Percentiles rank a stretch among this genome's conserved stretches.
These are phyloP conservation scores for Penicillium sp. DNA, from an alignment of 2,329 filamentous ascomycete genomes.

Conservation along the genomic window DNA sequence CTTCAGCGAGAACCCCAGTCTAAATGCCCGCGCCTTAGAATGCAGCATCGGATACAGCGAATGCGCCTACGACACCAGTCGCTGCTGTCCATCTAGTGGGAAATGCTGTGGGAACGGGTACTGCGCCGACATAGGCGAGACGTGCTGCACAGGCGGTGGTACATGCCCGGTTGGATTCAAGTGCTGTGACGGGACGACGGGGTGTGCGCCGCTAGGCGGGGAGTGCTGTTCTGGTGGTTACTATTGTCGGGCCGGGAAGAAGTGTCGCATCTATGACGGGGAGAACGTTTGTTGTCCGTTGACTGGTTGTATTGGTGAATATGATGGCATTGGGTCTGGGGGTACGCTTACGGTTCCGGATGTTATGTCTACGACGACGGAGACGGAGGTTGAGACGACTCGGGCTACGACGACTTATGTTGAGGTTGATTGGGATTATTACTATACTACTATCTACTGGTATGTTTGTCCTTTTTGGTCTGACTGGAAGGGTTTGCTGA, in stretches of 20 bases:
- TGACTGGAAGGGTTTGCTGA: not conserved
- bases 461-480: not conserved
- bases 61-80: conserved; percentile 13
- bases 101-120: conserved; percentile 20
- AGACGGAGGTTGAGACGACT: conserved; percentile 7
- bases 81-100: conserved; percentile 13
- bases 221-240: conserved; percentile 19
- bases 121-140: conserved; percentile 14
- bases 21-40: conserved; percentile 1
- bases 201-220: conserved; percentile 18
- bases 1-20: conserved; percentile 16
- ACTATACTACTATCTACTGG: conserved; percentile 23
- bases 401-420: conserved; percentile 1
- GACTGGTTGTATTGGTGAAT: conserved; percentile 15
- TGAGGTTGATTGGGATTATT: conserved; percentile 12
- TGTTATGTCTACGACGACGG: conserved; percentile 1
- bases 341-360: not conserved
- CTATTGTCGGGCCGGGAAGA: conserved; percentile 19
- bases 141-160: conserved; percentile 14
- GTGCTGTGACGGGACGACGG: conserved; percentile 13
- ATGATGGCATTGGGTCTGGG: conserved; percentile 9
- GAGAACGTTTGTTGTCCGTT: conserved; percentile 15
- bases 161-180: conserved; percentile 20
- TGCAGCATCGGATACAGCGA: conserved; percentile 14
- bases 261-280: conserved; percentile 14